These are phyloP conservation scores for grape (Vitis vinifera) DNA, from an alignment of 164 flowering plant species.

Conservation along the genomic window DNA sequence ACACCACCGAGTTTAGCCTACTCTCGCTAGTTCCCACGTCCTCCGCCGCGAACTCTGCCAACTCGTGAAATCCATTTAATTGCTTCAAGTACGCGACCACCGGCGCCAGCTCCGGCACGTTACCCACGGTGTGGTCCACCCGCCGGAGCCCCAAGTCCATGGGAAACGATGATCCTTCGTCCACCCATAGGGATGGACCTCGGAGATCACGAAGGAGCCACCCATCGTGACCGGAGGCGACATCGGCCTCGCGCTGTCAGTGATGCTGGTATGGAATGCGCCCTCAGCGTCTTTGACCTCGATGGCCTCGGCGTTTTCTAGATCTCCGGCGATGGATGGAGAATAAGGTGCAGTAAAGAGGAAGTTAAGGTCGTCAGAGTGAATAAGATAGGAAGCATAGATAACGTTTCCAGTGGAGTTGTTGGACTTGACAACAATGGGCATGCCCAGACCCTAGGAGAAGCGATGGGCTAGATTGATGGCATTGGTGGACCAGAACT, in stretches of 20 bases:
- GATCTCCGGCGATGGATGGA: slow-evolving; percentile 42
- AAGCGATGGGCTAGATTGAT: slow-evolving; percentile 63
- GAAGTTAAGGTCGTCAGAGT: slow-evolving; percentile 58
- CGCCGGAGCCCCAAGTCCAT: slow-evolving; percentile 68
- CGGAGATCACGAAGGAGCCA: slow-evolving; percentile 30
- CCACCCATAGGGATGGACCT: slow-evolving; percentile 62
- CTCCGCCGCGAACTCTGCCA: slow-evolving; percentile 82
- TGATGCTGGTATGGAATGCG: slow-evolving; percentile 45
- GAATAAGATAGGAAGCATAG: slow-evolving; percentile 77
- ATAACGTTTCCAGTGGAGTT: slow-evolving; percentile 73
- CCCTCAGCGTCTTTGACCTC: slow-evolving; percentile 59
- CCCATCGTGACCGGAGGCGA: slow-evolving; percentile 33
- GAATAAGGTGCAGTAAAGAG: slow-evolving; percentile 90
- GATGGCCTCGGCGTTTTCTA: slow-evolving; percentile 20
- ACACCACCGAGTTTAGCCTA: slow-evolving; percentile 83
- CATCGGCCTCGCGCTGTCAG: slow-evolving; percentile 53
- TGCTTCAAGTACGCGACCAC: slow-evolving; percentile 58
- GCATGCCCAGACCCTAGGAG: slow-evolving; percentile 84
- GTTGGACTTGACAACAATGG: slow-evolving; percentile 65
- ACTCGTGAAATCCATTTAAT: slow-evolving; percentile 84
- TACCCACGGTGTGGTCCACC: slow-evolving; percentile 86
- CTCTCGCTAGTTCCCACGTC: slow-evolving; percentile 90
- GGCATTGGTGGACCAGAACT: slow-evolving; percentile 82
- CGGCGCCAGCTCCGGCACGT: slow-evolving; percentile 59
- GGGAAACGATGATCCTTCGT: slow-evolving; percentile 20